Conservation (phyloP, 371 early-diverging fungal genomes). For the Furculomyces boomerangus region DNA sequence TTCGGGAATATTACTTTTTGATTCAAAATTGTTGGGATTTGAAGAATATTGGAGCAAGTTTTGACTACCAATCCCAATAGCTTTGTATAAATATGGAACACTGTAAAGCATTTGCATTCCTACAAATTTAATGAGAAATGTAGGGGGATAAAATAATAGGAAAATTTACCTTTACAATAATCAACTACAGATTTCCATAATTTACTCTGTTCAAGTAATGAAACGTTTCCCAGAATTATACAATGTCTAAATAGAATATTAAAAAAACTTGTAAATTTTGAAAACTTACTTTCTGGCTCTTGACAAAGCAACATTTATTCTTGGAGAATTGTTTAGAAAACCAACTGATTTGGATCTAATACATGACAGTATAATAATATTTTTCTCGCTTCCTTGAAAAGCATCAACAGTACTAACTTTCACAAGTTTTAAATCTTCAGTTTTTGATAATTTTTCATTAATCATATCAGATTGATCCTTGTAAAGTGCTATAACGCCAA, state of each 20-base stretch:
- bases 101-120: too few species aligned
- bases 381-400: slow-evolving; percentile 60
- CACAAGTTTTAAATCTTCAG: slow-evolving; percentile 7
- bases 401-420: slow-evolving; percentile 53
- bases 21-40: too few species aligned
- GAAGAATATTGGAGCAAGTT: too few species aligned
- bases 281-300: slow-evolving; percentile 11
- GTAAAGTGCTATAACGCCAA: slow-evolving; percentile 2
- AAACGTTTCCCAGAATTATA: not conserved
- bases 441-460: slow-evolving; percentile 7
- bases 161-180: slow-evolving; percentile 1
- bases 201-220: not conserved
- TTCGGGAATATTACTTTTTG: too few species aligned
- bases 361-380: slow-evolving; percentile 41
- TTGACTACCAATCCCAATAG: too few species aligned
- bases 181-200: not conserved
- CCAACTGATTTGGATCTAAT: slow-evolving; percentile 28
- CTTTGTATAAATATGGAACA: too few species aligned
- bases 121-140: too few species aligned
- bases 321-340: slow-evolving; percentile 20
- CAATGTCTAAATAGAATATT: slow-evolving; percentile 1
- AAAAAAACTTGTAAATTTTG: not conserved
- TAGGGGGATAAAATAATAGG: not conserved
- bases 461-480: slow-evolving; percentile 20
- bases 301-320: slow-evolving; percentile 26